phyloP scores from a whole-genome alignment of 805 yeast species.

The Suhomyces tanzawaensis region DNA sequence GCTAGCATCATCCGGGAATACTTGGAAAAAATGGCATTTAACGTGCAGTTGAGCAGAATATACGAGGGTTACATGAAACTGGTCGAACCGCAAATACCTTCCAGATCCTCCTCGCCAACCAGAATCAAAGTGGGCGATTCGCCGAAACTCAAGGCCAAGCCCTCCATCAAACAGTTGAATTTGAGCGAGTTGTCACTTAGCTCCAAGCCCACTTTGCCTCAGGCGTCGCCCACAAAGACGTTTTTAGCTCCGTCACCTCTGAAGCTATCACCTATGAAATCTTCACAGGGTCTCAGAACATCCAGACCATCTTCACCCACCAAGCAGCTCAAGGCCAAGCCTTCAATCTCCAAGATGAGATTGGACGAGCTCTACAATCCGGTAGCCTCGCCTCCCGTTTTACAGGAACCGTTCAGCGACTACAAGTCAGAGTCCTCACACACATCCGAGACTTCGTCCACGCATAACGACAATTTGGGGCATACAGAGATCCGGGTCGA shows the following conservation, averaged over 20 bases:
- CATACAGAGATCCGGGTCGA: constrained; percentile 13
- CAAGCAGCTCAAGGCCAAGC: constrained; percentile 14
- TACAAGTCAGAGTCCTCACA: constrained; percentile 4
- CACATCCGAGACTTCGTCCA: constrained; percentile 1
- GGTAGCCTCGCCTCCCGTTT: constrained; percentile 16
- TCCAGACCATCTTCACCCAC: constrained; percentile 14
- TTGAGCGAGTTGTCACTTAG: not conserved
- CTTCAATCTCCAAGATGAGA: constrained; percentile 22
- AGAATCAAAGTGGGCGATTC: constrained; percentile 3
- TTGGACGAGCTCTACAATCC: constrained; percentile 26
- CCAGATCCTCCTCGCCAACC: constrained; percentile 3
- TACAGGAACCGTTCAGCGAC: constrained; percentile 1
- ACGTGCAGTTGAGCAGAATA: constrained; percentile 64
- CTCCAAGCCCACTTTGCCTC: not conserved
- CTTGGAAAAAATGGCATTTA: constrained; percentile 51
- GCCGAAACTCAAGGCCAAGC: constrained; percentile 1
- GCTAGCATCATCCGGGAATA: constrained; percentile 46
- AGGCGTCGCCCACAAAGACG: constrained; percentile 6
- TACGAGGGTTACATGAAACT: constrained; percentile 37
- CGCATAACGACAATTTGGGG: not conserved
- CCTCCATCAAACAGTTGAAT: constrained; percentile 1
- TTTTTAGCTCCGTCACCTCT: constrained; percentile 8
- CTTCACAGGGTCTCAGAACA: not conserved
- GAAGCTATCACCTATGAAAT: constrained; percentile 12
- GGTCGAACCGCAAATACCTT: not conserved